A percentile compares a stretch with the other conserved stretches of the same genome.
Conservation (phyloP, 2,329 filamentous ascomycete species). For the Moelleriella libera region DNA sequence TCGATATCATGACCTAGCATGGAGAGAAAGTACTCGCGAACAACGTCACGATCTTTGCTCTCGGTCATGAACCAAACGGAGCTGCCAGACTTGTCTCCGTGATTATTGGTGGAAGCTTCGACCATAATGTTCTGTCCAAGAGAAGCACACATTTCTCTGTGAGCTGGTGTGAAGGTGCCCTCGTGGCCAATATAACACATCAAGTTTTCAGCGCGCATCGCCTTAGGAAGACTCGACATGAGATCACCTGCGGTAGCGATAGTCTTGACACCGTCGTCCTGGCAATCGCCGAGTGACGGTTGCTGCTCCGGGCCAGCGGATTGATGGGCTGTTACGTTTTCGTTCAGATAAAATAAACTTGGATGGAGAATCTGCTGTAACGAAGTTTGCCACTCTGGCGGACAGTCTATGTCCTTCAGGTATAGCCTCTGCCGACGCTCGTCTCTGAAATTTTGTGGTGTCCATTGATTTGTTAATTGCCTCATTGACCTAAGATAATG, state of each 20-base stretch:
- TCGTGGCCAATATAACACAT: constrained; percentile 99
- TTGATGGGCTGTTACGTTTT: constrained; percentile 41
- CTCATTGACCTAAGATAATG: constrained; percentile 87
- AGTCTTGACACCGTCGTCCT: constrained; percentile 27
- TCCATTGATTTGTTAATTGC: constrained; percentile 73
- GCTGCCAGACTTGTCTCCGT: constrained; percentile 70
- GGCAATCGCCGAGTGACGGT: constrained; percentile 14
- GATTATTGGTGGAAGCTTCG: constrained; percentile 60
- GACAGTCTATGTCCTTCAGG: constrained; percentile 94
- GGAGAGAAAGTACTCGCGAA: constrained; percentile 87
- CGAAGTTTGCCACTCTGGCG: constrained; percentile 69
- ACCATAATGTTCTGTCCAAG: constrained; percentile 98
- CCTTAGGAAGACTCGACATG: constrained; percentile 78
- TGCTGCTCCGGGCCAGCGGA: neutral
- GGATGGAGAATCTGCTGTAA: constrained; percentile 66
- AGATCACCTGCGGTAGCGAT: constrained; percentile 71
- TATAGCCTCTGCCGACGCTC: constrained; percentile 77
- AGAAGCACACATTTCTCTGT: constrained; percentile 95
- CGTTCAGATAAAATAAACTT: constrained; percentile 81
- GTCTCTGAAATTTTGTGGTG: constrained; percentile 59
- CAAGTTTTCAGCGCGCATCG: constrained; percentile 88
- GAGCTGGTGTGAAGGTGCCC: constrained; percentile 88
- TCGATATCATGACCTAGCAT: constrained; percentile 93
- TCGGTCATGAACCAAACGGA: constrained; percentile 99
- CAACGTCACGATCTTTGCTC: constrained; percentile 76